Percentiles rank a stretch among this genome's conserved stretches.
Conservation (phyloP, 140 eudicot genomes). For the Anethum foeniculum region DNA sequence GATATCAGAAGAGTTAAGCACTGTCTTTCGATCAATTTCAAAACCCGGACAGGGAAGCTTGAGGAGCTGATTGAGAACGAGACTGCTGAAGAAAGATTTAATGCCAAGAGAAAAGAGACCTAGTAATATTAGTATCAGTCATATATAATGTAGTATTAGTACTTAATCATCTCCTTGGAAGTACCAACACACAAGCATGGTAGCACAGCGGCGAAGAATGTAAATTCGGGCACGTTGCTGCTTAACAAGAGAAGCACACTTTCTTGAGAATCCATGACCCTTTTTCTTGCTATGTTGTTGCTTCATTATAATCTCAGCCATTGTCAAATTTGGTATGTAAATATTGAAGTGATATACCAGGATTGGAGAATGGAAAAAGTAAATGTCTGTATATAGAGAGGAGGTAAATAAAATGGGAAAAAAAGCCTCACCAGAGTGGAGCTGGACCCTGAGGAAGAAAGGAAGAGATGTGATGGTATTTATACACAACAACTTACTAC, state of each 20-base stretch:
- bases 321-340: background rate
- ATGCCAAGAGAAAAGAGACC: background rate
- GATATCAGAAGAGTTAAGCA: conserved; percentile 2
- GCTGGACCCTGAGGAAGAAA: conserved; percentile 48
- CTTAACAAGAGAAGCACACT: conserved; percentile 68
- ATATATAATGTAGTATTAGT: background rate
- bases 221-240: conserved; percentile 79
- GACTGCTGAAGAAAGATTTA: conserved; percentile 1
- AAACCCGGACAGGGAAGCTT: background rate
- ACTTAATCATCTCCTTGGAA: conserved; percentile 64
- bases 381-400: background rate
- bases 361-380: background rate
- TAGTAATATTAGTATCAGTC: background rate
- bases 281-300: conserved; percentile 17
- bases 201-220: conserved; percentile 89
- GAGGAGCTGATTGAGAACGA: background rate
- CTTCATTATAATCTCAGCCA: conserved; percentile 9
- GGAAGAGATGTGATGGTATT: conserved; percentile 19
- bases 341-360: background rate
- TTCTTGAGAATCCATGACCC: conserved; percentile 44
- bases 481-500: conserved; percentile 19
- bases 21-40: background rate
- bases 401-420: conserved; percentile 21
- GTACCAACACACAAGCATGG: conserved; percentile 88
- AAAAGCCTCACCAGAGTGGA: conserved; percentile 38